Evolutionary conservation across 108 stramenopile genomes (phyloP), one percentile per base, ranked within the genome.

Genomic region (Cylindrotheca closterium): DNA sequence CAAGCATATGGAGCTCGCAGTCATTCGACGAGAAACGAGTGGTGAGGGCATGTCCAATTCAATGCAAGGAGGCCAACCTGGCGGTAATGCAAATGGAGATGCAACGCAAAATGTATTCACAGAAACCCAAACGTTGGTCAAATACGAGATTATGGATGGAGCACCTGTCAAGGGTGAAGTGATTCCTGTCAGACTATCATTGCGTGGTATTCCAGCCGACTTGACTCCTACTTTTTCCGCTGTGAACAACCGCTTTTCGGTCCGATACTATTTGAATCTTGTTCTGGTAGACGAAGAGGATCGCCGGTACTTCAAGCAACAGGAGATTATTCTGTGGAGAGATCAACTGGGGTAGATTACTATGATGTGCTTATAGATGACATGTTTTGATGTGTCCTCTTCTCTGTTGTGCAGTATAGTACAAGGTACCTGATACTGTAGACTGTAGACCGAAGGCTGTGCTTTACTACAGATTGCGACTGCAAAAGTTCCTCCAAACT

Each of bases 141-240:
- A 98, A 68, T 98, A 93, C 74, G 99, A 99, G 71, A 95, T 99
- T 60, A 99, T 99, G 99, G 99, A 99, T 78, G 99, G 99, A 12
- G 96, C 96, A 17, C 99, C 99, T 1, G 96, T 97, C 55, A 94
- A 95, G 68, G 96, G 92, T 30, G 91, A 92, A 78, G 64, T 82
- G 28, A 91, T 91, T 60, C 91, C 93, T 8, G 92, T 95, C n/a
- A 81, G 88, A 33, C 55, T 96, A 47, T 89, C 79, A 56, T 64
- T 96, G 62, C 65, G 80, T 50, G 95, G 95, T 24, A 90, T 99
- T 33, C 97, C 99, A 4, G 85, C 96, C 2, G 96, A 98, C 81
- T 73, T 99, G 72, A 99, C 99, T n/a, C 99, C 99, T 17, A 98
- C 99, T 26, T 98, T 98, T 77, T 74, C 77, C 55, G 79, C 94